Evolutionary conservation across 2,329 filamentous ascomycete species (phyloP).

Genomic region (Phyllosticta citribraziliensis): DNA sequence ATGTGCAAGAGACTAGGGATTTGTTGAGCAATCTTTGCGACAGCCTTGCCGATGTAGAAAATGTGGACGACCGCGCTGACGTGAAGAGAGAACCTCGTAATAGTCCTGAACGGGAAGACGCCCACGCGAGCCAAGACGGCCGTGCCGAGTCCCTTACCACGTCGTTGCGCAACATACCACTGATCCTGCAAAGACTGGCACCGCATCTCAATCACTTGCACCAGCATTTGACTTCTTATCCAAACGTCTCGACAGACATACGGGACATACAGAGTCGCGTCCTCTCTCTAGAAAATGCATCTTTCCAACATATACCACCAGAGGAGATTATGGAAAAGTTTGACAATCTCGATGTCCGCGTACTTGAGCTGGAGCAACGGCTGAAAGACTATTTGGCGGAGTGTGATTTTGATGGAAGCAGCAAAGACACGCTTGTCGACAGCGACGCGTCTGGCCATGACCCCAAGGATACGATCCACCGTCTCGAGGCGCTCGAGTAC

Average conservation of each 20-base stretch:
- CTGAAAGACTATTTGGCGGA: conserved; percentile 26
- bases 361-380: conserved; percentile 58
- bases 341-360: conserved; percentile 55
- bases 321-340: conserved; percentile 61
- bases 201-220: conserved; percentile 26
- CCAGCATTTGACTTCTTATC: conserved; percentile 28
- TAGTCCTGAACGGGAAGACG: not conserved
- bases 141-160: not conserved
- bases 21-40: not conserved
- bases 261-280: conserved; percentile 55
- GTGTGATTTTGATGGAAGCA: conserved; percentile 4
- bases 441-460: conserved; percentile 16
- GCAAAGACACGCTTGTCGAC: conserved; percentile 27
- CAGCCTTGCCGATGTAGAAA: not conserved
- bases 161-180: not conserved
- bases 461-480: conserved; percentile 31
- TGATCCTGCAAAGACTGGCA: conserved; percentile 21
- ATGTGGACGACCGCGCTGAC: not conserved
- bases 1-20: conserved; percentile 22
- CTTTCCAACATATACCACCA: conserved; percentile 55
- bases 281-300: conserved; percentile 59
- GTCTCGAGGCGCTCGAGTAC: conserved; percentile 40
- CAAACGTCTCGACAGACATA: conserved; percentile 38
- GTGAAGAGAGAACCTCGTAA: not conserved
- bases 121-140: not conserved